Evolutionary conservation across 805 yeast genomes (phyloP), one percentile per base, ranked within the genome.

Genomic region (Dipodascopsis uninucleata): DNA sequence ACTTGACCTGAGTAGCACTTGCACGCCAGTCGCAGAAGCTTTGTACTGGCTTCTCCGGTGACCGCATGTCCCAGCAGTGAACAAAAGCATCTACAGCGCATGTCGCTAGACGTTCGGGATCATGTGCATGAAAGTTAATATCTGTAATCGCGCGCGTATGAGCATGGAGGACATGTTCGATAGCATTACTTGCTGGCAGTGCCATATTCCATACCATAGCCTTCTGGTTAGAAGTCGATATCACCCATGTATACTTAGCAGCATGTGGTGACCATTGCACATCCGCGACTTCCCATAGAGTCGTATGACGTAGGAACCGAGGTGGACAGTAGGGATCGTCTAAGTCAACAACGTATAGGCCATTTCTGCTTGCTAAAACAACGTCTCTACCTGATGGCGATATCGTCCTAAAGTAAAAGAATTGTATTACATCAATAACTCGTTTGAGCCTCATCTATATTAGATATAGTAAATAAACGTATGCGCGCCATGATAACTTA

Each of bases 231-330:
- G 95, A 83, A 0, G 97, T 87, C 0, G 96, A 85, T 1, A 90
- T 82, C 33, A 93, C 86, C 95, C 97, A 89, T 4, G 82, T 72
- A 1, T 95, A 90, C 54, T 85, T 85, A 1, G 81, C 74, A 4
- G 75, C 71, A 61, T 93, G 97, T 0, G 97, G 96, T 2, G 94
- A 85, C 97, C 98, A 93, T 64, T 93, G 97, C 1, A 90, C 97
- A 62, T 90, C 97, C 0, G 98, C 96, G 2, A 93, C 98, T 63
- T 93, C 97, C 97, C 97, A 93, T 0, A 95, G 80, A 0, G 97
- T 90, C 28, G 80, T 73, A 60, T 93, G 96, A 43, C 81, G 94
- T 12, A 93, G 74, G 89, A 94, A 87, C 47, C 98, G 71, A 0
- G 98, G 98, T 0, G 95, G 88, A 0, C 90, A 78, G 65, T 86